Evolutionary conservation across 2,329 filamentous ascomycete genomes (phyloP).

Genomic region (Coniochaeta ligniaria): DNA sequence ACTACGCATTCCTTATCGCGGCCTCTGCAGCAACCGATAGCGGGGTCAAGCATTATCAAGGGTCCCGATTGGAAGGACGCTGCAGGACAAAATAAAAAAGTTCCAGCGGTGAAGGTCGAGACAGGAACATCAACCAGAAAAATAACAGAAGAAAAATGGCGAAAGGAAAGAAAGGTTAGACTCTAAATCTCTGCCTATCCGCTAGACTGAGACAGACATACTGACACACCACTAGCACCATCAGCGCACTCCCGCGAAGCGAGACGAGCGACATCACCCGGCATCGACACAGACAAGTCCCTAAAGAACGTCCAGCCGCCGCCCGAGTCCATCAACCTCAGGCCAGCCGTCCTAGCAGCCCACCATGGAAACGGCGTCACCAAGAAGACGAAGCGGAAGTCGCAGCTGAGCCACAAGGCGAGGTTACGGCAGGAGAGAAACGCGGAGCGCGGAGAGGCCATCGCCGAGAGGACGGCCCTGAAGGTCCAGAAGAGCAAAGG

Average conservation of each 20-base stretch:
- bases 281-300: slow-evolving; percentile 66
- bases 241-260: slow-evolving; percentile 70
- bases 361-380: slow-evolving; percentile 60
- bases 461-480: slow-evolving; percentile 49
- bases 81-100: no score
- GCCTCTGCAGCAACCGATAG: background rate
- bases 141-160: background rate
- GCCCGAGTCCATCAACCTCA: slow-evolving; percentile 35
- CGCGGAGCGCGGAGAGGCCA: slow-evolving; percentile 51
- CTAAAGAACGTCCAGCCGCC: slow-evolving; percentile 53
- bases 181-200: background rate
- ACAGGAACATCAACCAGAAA: background rate
- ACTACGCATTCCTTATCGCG: background rate
- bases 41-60: background rate
- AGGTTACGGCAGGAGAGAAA: slow-evolving; percentile 48
- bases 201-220: background rate
- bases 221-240: slow-evolving; percentile 33
- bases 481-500: slow-evolving; percentile 50
- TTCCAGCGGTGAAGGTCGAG: background rate
- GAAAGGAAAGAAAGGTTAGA: background rate
- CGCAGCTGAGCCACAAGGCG: slow-evolving; percentile 47
- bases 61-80: background rate
- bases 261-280: slow-evolving; percentile 62
- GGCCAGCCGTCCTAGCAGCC: slow-evolving; percentile 62
- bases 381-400: slow-evolving; percentile 55